Conservation (phyloP, 441 rosid genomes). For the Raphanus hybrid region DNA sequence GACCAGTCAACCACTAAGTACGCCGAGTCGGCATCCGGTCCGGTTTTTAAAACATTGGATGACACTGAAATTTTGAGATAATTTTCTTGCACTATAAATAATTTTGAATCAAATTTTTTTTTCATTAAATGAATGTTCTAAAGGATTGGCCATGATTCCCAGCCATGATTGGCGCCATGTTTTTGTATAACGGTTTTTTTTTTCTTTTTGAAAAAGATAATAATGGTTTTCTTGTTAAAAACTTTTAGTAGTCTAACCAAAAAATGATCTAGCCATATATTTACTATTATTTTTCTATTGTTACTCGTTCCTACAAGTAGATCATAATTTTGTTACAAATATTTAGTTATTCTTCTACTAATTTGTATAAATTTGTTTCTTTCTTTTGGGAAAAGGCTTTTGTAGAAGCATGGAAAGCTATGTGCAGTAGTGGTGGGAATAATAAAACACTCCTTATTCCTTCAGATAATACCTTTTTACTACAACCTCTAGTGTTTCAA, state of each 20-base stretch:
- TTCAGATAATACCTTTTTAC: conserved; percentile 28
- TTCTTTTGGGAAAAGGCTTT: conserved; percentile 39
- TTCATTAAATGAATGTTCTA: background rate
- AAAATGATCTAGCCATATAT: background rate
- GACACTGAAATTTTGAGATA: background rate
- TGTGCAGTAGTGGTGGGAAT: conserved; percentile 34
- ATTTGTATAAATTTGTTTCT: background rate
- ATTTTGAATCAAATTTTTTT: background rate
- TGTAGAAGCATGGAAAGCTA: conserved; percentile 44
- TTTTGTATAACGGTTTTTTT: background rate
- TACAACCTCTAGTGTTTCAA: conserved; percentile 23
- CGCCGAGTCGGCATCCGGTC: too few species aligned
- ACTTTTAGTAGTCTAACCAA: background rate
- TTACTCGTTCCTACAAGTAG: background rate
- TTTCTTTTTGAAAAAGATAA: too few species aligned
- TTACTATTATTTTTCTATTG: background rate
- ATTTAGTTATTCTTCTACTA: background rate
- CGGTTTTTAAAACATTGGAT: too few species aligned
- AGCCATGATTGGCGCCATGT: background rate
- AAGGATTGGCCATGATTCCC: background rate
- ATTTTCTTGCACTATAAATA: background rate
- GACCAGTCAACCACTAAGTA: too few species aligned
- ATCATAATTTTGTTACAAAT: background rate
- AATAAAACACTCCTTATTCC: conserved; percentile 31
- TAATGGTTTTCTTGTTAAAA: background rate